Percentiles rank a stretch among this genome's conserved stretches.
phyloP scores from a whole-genome alignment of 2,329 filamentous ascomycete genomes.

The Leptosphaerulina australis region DNA sequence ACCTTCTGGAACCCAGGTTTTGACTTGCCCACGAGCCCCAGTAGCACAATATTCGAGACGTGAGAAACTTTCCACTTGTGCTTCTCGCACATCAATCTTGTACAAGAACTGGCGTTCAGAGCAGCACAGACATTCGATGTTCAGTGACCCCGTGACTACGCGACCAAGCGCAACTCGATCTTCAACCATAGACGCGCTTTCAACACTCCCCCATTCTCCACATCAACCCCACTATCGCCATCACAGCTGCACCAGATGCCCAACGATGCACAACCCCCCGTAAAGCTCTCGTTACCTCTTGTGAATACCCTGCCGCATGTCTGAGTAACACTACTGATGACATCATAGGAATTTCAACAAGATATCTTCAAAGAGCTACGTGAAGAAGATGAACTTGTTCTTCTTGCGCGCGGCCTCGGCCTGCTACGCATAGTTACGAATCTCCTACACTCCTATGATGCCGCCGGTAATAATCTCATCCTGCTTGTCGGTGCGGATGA shows the following conservation, averaged over 20 bases:
- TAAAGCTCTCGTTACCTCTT: conserved; percentile 81
- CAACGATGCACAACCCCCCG: conserved; percentile 59
- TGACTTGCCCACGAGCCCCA: not conserved
- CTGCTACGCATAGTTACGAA: conserved; percentile 94
- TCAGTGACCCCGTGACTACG: conserved; percentile 35
- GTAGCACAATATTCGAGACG: not conserved
- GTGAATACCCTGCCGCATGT: conserved; percentile 50
- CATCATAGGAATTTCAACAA: conserved; percentile 80
- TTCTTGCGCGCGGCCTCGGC: conserved; percentile 89
- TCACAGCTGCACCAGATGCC: conserved; percentile 41
- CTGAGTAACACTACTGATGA: conserved; percentile 23
- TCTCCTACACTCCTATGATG: conserved; percentile 94
- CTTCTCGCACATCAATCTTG: no score
- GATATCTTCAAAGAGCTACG: conserved; percentile 77
- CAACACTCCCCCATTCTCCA: conserved; percentile 23
- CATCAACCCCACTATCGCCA: conserved; percentile 25
- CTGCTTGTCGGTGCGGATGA: conserved; percentile 89
- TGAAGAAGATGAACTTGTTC: conserved; percentile 88
- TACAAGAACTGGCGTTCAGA: no score
- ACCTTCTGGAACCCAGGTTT: not conserved
- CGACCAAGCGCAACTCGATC: conserved; percentile 21
- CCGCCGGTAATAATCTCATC: conserved; percentile 90
- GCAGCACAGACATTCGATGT: no score
- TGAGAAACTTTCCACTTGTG: not conserved
- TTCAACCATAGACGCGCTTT: conserved; percentile 29